phyloP scores from a whole-genome alignment of 805 yeast species.

The Debaryomyces hansenii region DNA sequence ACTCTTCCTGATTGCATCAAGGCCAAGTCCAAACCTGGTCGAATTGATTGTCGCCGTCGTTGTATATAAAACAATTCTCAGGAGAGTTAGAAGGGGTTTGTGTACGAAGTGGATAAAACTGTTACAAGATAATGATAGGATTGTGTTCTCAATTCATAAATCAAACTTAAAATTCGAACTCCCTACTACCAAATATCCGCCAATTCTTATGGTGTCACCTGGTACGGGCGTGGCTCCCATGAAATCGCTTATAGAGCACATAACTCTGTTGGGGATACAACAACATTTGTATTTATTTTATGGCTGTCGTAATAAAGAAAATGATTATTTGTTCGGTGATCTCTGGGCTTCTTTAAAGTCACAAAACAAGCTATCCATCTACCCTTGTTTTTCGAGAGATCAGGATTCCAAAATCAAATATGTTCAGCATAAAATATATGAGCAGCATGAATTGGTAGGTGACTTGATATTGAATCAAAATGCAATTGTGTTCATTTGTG shows the following conservation, averaged over 20 bases:
- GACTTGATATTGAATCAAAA: constrained; percentile 51
- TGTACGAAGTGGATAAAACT: constrained; percentile 75
- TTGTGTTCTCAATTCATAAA: constrained; percentile 53
- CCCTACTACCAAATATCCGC: constrained; percentile 15
- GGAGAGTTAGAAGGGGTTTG: constrained; percentile 74
- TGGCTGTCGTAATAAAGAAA: constrained; percentile 68
- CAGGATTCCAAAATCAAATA: constrained; percentile 49
- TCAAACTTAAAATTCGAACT: constrained; percentile 40
- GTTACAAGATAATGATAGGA: constrained; percentile 46
- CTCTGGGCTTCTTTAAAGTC: constrained; percentile 45
- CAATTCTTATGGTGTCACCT: constrained; percentile 78
- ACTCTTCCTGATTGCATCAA: constrained; percentile 80
- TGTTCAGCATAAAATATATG: constrained; percentile 74
- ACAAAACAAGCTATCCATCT: constrained; percentile 33
- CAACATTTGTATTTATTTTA: constrained; percentile 56
- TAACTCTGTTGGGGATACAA: constrained; percentile 12
- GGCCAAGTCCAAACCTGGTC: constrained; percentile 38
- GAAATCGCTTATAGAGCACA: constrained; percentile 60
- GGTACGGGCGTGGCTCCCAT: constrained; percentile 98
- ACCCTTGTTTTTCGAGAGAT: constrained; percentile 49
- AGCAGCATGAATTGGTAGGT: constrained; percentile 47
- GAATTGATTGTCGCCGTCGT: constrained; percentile 84
- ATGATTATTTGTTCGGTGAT: constrained; percentile 67
- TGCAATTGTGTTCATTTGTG: constrained; percentile 82
- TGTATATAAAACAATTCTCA: constrained; percentile 77